Base-by-base conservation (phyloP, 257 asterid genomes). In the Marsdenia floribunda region DNA sequence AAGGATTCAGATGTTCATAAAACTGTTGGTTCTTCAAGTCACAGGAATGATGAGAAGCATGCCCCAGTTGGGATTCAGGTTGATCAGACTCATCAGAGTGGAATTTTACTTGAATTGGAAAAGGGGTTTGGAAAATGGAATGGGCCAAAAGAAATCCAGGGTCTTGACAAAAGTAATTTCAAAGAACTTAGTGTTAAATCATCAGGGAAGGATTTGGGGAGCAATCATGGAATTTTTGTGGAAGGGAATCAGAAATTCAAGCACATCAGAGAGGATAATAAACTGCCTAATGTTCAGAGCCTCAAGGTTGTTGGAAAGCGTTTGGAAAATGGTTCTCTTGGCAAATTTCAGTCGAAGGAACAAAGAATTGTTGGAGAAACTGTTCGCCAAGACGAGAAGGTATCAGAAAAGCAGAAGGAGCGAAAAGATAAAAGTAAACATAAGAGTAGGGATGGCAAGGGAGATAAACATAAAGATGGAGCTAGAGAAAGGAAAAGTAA, bases 41-140 rank as follows among this genome's bases (percentile, higher is more conserved):
- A 75, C 65, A 83, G 74, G 70, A 82, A 85, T 60, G 85, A 78
- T 29, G 77, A 79, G 76, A 78, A 81, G 70, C 82, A 73, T 66
- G 79, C 66, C 68, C 75, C 78, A 40, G 63, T 59, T 73, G 69
- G 64, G 50, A 53, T 66, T 76, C 74, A 37, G 26, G 73, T 22
- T 75, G 79, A 38, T 50, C 66, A 75, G 49, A 65, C 54, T 47
- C 73, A 24, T 3, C 71, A 77, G 29, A 6, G 40, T 8, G 68
- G 75, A 70, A 12, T 72, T 76, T 70, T 74, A 59, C 77, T 78
- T 10, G 83, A 86, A 52, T 71, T 82, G 69, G 88, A 75, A 65
- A 85, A 80, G 55, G 75, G 85, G 80, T 65, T 79, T 79, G 69
- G 82, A 82, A 64, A 80, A 52, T 82, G 78, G 69, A 74, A 59